Evolutionary conservation across 1,139 yeast genomes (phyloP), one percentile per base, ranked within the genome.

Genomic region (Geotrichum cucujoidarum): DNA sequence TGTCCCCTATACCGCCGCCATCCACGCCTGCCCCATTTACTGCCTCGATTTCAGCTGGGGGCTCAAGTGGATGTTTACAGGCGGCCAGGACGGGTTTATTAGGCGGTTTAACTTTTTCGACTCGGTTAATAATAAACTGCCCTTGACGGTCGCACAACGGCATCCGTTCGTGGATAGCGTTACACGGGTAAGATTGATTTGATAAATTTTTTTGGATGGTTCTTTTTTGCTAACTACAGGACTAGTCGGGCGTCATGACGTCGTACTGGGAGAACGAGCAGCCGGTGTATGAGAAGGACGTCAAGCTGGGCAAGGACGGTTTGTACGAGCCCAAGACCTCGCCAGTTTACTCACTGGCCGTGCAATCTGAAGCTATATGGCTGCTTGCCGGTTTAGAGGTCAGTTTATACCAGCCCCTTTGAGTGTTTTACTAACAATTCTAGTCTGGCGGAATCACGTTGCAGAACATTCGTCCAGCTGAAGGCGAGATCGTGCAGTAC

Each of bases 201-300:
- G 27, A n/a, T n/a, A n/a, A n/a, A n/a, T n/a, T n/a, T n/a, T n/a
- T n/a, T n/a, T n/a, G n/a, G n/a, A n/a, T n/a, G n/a, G n/a, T 6
- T 10, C 10, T 24, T 24, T 24, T 24, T 24, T 24, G 16, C 41
- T 49, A 39, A 47, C 43, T 25, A 18, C 52, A 81, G 58, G 14
- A 3, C 6, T 46, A 46, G 47, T 92, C 92, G 0, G 98, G 97
- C 3, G 83, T 87, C 1, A 69, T 90, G 13, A 67, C 77, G 29
- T 83, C 95, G 0, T 92, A 88, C 67, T 92, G 97, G 97, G 97
- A 90, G 61, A 94, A 92, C 64, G 98, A 90, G 65, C 86, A 88
- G 60, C 96, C 96, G 0, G 70, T 78, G 53, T 60, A 61, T 59
- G 56, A 73, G 70, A 68, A 79, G 70, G 57, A 76, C 64, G 62